phyloP scores from a whole-genome alignment of 495 filamentous ascomycete genomes.

The Pyrenopolyporus hunteri region DNA sequence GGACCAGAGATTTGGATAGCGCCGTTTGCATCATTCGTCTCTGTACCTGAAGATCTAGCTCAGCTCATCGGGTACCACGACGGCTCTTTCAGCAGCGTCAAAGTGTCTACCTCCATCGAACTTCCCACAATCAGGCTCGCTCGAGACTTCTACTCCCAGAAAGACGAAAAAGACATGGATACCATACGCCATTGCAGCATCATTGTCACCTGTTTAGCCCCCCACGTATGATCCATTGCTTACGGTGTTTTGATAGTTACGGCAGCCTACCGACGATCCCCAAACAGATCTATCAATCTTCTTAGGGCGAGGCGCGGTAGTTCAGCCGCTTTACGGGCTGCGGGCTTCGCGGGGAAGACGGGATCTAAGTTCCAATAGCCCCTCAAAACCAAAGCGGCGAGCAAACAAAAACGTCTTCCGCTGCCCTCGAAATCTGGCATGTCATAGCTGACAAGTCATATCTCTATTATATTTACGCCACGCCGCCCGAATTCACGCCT shows the following conservation, averaged over 20 bases:
- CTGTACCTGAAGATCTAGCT: conserved; percentile 38
- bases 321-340: conserved; percentile 37
- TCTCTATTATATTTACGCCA: conserved; percentile 20
- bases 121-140: conserved; percentile 8
- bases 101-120: conserved; percentile 20
- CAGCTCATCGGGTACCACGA: conserved; percentile 41
- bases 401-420: conserved; percentile 35
- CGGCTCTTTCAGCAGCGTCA: conserved; percentile 35
- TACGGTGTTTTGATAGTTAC: conserved; percentile 22
- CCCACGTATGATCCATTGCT: conserved; percentile 35
- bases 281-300: conserved; percentile 24
- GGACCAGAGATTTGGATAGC: conserved; percentile 31
- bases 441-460: conserved; percentile 40
- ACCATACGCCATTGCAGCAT: conserved; percentile 30
- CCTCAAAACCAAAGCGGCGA: conserved; percentile 30
- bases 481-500: conserved; percentile 7
- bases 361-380: conserved; percentile 27
- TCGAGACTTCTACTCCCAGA: conserved; percentile 19
- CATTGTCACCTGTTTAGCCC: conserved; percentile 24
- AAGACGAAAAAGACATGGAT: conserved; percentile 11
- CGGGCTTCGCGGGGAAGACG: conserved; percentile 40
- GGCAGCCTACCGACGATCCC: conserved; percentile 31
- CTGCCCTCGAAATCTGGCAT: conserved; percentile 35
- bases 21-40: conserved; percentile 41
- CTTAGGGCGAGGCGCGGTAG: conserved; percentile 18